Conservation (phyloP, 2,329 filamentous ascomycete species). For the Bretziella fagacearum region DNA sequence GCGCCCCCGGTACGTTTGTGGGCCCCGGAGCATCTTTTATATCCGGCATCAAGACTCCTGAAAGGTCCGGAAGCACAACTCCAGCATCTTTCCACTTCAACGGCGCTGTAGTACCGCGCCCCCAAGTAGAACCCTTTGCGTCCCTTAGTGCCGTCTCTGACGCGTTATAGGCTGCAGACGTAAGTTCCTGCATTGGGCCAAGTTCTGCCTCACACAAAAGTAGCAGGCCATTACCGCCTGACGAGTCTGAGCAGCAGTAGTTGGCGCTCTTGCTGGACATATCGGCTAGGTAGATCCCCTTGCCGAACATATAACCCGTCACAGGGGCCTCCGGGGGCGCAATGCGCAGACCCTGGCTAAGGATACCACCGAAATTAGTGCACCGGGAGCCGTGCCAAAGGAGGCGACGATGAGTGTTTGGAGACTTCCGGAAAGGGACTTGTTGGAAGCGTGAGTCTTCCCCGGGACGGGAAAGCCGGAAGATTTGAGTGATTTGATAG, state of each 20-base stretch:
- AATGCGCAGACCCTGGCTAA: slow-evolving; percentile 77
- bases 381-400: slow-evolving; percentile 76
- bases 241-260: slow-evolving; percentile 49
- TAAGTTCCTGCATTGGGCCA: slow-evolving; percentile 52
- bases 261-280: slow-evolving; percentile 69
- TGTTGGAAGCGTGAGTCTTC: slow-evolving; percentile 50
- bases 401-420: slow-evolving; percentile 51
- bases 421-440: slow-evolving; percentile 26
- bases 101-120: slow-evolving; percentile 48
- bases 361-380: slow-evolving; percentile 76
- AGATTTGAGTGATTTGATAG: slow-evolving; percentile 56
- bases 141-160: slow-evolving; percentile 42
- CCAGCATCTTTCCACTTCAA: slow-evolving; percentile 58
- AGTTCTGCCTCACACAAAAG: slow-evolving; percentile 68
- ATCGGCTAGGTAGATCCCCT: slow-evolving; percentile 77
- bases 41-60: slow-evolving; percentile 53
- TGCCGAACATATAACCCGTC: slow-evolving; percentile 75
- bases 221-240: slow-evolving; percentile 54
- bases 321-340: slow-evolving; percentile 70
- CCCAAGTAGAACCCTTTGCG: slow-evolving; percentile 51
- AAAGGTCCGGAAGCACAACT: slow-evolving; percentile 44
- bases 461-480: slow-evolving; percentile 61
- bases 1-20: slow-evolving; percentile 30
- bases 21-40: slow-evolving; percentile 27
- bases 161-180: slow-evolving; percentile 37